These are phyloP conservation scores for Centrapalus pauciflorus DNA, from an alignment of 129 eudicot genomes.

Conservation along the genomic window DNA sequence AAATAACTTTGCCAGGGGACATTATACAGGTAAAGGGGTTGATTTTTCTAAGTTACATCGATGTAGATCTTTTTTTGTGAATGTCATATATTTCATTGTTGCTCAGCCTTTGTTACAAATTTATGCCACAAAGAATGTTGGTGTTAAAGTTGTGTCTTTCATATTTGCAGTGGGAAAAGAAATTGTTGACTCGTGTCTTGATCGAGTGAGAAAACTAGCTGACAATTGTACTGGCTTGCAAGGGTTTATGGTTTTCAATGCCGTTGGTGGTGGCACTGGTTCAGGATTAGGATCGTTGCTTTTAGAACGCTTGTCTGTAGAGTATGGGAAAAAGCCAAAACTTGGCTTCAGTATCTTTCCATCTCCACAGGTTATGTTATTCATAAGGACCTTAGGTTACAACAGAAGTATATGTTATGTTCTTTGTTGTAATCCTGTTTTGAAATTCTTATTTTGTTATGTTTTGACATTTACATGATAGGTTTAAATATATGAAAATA, in stretches of 20 bases:
- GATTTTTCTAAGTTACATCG: not conserved
- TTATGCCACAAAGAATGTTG: too few species aligned
- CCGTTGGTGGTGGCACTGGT: constrained; percentile 44
- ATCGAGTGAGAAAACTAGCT: constrained; percentile 32
- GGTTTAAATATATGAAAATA: not conserved
- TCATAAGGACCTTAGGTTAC: not conserved
- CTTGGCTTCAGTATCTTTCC: constrained; percentile 39
- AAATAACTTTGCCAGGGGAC: constrained; percentile 33
- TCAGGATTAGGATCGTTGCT: constrained; percentile 35
- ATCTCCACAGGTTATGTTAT: constrained; percentile 30
- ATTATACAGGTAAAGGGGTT: constrained; percentile 19
- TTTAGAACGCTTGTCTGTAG: constrained; percentile 36
- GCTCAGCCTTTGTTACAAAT: too few species aligned
- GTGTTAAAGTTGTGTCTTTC: constrained; percentile 1
- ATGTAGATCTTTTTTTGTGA: not conserved
- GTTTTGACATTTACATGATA: not conserved
- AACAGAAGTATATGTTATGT: not conserved
- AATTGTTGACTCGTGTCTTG: constrained; percentile 35
- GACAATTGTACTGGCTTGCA: constrained; percentile 41
- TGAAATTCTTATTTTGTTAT: not conserved
- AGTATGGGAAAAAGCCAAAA: constrained; percentile 37
- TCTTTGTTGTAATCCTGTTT: not conserved
- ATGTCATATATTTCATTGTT: not conserved
- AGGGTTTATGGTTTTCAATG: constrained; percentile 34
- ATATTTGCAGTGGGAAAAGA: constrained; percentile 35